Conservation (phyloP, 2,329 filamentous ascomycete genomes). For the Hypoxylon sp. region DNA sequence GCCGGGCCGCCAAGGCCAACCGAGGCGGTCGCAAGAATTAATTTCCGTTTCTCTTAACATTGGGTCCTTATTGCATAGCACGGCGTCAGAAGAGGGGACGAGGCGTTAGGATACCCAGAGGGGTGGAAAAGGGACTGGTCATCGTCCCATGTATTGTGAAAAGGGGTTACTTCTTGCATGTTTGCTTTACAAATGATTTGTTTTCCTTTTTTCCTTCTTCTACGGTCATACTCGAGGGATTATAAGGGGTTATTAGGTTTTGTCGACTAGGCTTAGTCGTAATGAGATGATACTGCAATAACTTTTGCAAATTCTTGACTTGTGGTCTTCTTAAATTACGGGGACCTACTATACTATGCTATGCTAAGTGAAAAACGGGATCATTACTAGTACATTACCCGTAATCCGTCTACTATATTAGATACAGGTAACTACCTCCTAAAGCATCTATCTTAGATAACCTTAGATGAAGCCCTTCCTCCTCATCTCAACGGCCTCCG, state of each 20-base stretch:
- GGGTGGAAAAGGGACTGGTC: background rate
- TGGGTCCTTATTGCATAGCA: background rate
- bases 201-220: background rate
- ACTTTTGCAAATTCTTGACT: background rate
- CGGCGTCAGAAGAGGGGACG: background rate
- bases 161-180: background rate
- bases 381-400: background rate
- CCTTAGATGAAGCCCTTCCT: slow-evolving; percentile 44
- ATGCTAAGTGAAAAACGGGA: background rate
- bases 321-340: background rate
- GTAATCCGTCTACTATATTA: background rate
- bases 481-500: slow-evolving; percentile 44
- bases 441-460: slow-evolving; percentile 35
- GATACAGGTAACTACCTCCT: background rate
- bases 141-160: background rate
- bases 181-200: background rate
- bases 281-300: background rate
- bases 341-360: background rate
- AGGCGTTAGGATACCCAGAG: background rate
- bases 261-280: background rate
- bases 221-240: background rate
- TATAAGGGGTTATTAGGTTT: background rate
- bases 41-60: background rate
- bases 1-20: background rate
- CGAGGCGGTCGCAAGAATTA: background rate